phyloP scores from a whole-genome alignment of 495 filamentous ascomycete species.

The Alectoria sarmentosa region DNA sequence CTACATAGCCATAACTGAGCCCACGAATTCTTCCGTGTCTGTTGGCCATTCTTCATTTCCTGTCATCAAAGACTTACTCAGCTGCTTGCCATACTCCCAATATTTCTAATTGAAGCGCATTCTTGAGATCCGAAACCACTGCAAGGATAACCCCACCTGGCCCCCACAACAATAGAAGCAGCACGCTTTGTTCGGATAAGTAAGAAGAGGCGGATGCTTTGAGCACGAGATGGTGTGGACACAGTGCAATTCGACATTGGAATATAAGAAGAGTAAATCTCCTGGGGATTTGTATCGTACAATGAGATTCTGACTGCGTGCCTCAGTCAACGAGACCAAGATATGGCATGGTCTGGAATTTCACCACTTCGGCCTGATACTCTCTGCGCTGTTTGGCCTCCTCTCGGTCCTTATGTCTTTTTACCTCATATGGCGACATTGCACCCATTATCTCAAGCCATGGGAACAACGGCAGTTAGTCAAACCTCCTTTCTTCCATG shows the following conservation, averaged over 20 bases:
- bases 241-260: slow-evolving; percentile 43
- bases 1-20: neutral
- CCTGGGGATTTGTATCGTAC: neutral
- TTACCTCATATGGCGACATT: slow-evolving; percentile 65
- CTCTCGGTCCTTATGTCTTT: slow-evolving; percentile 39
- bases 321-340: slow-evolving; percentile 31
- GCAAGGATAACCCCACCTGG: neutral
- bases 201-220: neutral
- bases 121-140: neutral
- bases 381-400: slow-evolving; percentile 43
- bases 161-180: neutral
- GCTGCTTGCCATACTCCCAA: neutral
- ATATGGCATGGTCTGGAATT: slow-evolving; percentile 46
- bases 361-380: slow-evolving; percentile 40
- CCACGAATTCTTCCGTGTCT: neutral
- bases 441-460: slow-evolving; percentile 74
- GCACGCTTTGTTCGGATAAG: neutral
- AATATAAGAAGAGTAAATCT: slow-evolving; percentile 38
- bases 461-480: slow-evolving; percentile 71
- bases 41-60: neutral
- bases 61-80: neutral
- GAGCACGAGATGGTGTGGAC: slow-evolving; percentile 41
- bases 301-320: slow-evolving; percentile 10
- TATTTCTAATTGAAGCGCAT: neutral
- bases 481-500: neutral